Base-by-base conservation (phyloP, 768 basidiomycete species). In the Kwoniella bestiolae region DNA sequence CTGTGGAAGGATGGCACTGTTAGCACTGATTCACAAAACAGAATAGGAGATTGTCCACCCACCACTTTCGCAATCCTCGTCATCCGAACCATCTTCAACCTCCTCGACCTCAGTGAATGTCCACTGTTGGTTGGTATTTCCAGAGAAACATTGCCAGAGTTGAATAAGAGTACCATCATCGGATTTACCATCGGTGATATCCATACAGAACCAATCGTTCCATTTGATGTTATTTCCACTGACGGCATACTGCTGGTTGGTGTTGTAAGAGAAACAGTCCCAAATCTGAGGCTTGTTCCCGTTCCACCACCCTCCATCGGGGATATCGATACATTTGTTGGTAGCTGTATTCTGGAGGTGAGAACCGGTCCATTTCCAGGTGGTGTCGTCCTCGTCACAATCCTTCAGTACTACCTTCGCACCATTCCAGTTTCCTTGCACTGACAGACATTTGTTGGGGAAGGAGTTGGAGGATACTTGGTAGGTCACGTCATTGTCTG, bases 121-220 rank as follows among this genome's bases (percentile, higher is more conserved):
- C 76, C 76, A 77, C 38, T 64, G 51, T 56, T 77, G 76, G 60
- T 77, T 77, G 32, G 61, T 52, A 67, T 77, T 77, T 25, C 53
- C 45, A 6, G 29, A 7, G 56, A 29, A 63, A 44, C 76, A 77
- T 23, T 56, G 53, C 76, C 76, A 77, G 44, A 75, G 68, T 46
- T 77, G 76, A 31, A 77, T 49, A 4, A 55, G 47, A 12, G 65
- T 75, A 12, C 76, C 76, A 29, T 18, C 56, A 16, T 41, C 51
- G 29, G 50, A 64, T 23, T 62, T 59, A 12, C 76, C 76, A 62
- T 77, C 76, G 16, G 69, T 77, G 29, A 77, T 63, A 57, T 77
- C 76, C 41, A 67, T 56, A 51, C 76, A 77, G 41, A 71, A 52
- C 38, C 71, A 59, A 38, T 62, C 63, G 29, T 67, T 71, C 76